These are phyloP conservation scores for Mariannaea elegans DNA, from an alignment of 2,329 filamentous ascomycete species.

Conservation along the genomic window DNA sequence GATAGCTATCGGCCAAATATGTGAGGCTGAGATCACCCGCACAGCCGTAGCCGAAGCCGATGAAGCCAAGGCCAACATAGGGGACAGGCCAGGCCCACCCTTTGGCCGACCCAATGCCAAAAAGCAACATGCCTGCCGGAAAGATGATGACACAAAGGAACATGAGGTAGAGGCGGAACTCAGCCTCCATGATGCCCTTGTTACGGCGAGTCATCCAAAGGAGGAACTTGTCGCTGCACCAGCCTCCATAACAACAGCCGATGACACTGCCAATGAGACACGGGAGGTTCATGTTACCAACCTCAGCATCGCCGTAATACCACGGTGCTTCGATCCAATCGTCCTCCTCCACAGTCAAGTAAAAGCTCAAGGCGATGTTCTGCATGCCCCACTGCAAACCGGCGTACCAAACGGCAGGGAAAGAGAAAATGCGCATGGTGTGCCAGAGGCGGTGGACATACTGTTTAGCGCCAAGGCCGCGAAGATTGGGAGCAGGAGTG, in stretches of 20 bases:
- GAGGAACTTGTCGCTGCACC: conserved; percentile 64
- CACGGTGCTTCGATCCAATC: conserved; percentile 63
- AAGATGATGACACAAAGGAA: conserved; percentile 59
- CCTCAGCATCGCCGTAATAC: conserved; percentile 62
- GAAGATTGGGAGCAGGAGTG: conserved; percentile 63
- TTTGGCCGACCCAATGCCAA: conserved; percentile 60
- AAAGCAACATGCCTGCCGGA: conserved; percentile 60
- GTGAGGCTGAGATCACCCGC: conserved; percentile 65
- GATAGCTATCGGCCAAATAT: conserved; percentile 64
- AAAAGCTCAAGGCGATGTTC: conserved; percentile 68
- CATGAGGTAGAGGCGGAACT: conserved; percentile 62
- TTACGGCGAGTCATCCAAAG: conserved; percentile 63
- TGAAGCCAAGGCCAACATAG: conserved; percentile 65
- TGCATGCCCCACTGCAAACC: conserved; percentile 68
- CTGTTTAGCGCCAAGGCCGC: conserved; percentile 62
- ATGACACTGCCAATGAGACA: conserved; percentile 63
- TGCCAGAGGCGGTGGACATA: conserved; percentile 62
- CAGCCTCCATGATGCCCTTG: conserved; percentile 63
- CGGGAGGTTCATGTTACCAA: conserved; percentile 67
- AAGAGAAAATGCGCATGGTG: conserved; percentile 64
- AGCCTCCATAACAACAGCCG: conserved; percentile 66
- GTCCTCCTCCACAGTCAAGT: conserved; percentile 66
- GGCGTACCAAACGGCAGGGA: conserved; percentile 65
- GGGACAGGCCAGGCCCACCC: conserved; percentile 62
- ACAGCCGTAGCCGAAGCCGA: conserved; percentile 68